phyloP scores from a whole-genome alignment of 257 asterid species.

The Solanum boliviense region DNA sequence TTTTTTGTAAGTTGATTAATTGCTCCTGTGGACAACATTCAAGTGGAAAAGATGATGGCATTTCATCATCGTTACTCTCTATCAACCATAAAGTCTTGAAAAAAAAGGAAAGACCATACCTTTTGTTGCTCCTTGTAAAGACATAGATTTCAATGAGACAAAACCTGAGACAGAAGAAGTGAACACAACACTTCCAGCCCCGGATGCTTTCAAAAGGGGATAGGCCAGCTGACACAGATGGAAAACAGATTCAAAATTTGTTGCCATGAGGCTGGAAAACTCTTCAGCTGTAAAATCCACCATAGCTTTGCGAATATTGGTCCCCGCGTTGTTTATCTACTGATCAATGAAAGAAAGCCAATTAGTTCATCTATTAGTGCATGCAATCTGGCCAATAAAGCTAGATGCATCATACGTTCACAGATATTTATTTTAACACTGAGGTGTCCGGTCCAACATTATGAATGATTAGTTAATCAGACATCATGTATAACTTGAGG shows the following conservation, averaged over 20 bases:
- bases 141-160: conserved; percentile 48
- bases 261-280: conserved; percentile 28
- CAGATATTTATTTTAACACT: not conserved
- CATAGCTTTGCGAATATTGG: conserved; percentile 46
- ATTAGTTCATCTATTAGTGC: not conserved
- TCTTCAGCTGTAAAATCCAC: conserved; percentile 47
- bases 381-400: not conserved
- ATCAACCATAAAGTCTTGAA: not conserved
- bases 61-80: not conserved
- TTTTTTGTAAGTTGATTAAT: conserved; percentile 60
- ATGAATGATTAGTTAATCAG: not conserved
- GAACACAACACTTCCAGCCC: conserved; percentile 49
- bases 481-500: not conserved
- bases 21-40: conserved; percentile 32
- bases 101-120: conserved; percentile 13
- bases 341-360: conserved; percentile 7
- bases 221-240: conserved; percentile 53
- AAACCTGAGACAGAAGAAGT: conserved; percentile 59
- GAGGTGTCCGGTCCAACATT: not conserved
- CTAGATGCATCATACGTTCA: not conserved
- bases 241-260: conserved; percentile 52
- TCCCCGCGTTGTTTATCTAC: conserved; percentile 59
- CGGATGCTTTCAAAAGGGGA: conserved; percentile 56
- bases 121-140: conserved; percentile 57
- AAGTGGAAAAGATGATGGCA: not conserved